Base-by-base conservation (phyloP, 192 early-diverging fungal genomes). In the Backusella tuberculispora region DNA sequence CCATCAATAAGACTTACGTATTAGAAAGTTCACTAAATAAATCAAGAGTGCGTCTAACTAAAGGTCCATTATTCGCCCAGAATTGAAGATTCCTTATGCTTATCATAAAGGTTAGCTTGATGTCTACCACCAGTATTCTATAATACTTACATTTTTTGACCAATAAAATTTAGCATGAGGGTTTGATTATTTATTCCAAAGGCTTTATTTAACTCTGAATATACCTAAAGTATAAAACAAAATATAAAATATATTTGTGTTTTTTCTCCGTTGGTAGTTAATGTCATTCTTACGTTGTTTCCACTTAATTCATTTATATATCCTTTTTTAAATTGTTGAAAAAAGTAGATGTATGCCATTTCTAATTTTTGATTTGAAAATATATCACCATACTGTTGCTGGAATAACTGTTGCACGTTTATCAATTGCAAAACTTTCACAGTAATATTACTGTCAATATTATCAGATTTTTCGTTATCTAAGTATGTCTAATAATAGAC, bases 11-110 rank as follows among this genome's bases (percentile, higher is more conserved):
- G 4, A 12, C 21, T 29, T 82, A 89, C 76, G 93, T 92, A 15
- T 83, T 85, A 0, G 94, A 83, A 42, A 96, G 77, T 17, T 96
- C 94, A 67, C 89, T 86, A 71, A 96, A 91, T 41, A 96, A 80
- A 45, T 85, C 83, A 53, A 97, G 80, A 13, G 91, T 90, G 24
- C 84, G 82, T 10, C 78, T 76, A 29, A 95, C 83, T 5, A 94
- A 77, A 2, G 69, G 72, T 68, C 84, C 80, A 68, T 84, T 73
- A n/a, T 84, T 63, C 21, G 74, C 81, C 87, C 91, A 94, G 26
- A 82, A 80, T 56, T 90, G 80, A 29, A 95, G 76, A 69, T 92
- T 92, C 44, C 80, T 83, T 29, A 91, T 78, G 44, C 88, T 84
- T 68, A 68, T 70, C 19, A 81, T 80, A 66, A 83, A 60, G 21